Percentiles rank a stretch among this genome's conserved stretches.
Evolutionary conservation across 2,329 filamentous ascomycete genomes (phyloP).

Genomic region (Stemphylium beticola): DNA sequence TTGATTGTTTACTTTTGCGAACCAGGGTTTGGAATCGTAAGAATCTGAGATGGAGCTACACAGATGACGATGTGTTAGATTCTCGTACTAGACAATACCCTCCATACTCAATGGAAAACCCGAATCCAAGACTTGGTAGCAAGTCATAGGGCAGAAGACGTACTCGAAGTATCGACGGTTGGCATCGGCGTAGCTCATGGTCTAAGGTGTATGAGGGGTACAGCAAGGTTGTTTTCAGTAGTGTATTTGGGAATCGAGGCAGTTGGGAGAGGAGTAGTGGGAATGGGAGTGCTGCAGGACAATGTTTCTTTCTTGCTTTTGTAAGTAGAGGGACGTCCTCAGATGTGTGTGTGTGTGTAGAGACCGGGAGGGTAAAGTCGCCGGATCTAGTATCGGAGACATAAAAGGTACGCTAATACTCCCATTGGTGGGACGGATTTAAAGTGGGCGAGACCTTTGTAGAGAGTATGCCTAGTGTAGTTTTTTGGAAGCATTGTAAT

Average conservation of each 20-base stretch:
- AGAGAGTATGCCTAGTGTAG: too few species aligned
- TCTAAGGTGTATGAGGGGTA: not conserved
- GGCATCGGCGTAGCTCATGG: constrained; percentile 42
- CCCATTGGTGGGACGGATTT: constrained; percentile 14
- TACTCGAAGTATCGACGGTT: constrained; percentile 49
- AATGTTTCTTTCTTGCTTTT: not conserved
- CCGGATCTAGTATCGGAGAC: constrained; percentile 24
- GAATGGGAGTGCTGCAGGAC: not conserved
- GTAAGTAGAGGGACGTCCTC: not conserved
- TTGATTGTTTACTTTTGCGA: constrained; percentile 59
- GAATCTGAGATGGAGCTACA: constrained; percentile 58
- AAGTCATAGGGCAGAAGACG: not conserved
- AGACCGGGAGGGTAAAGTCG: constrained; percentile 16
- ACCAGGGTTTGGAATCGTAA: constrained; percentile 62
- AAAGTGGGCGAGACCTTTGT: not conserved
- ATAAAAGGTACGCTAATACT: constrained; percentile 14
- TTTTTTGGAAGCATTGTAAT: too few species aligned
- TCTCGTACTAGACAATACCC: not conserved
- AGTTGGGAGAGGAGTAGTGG: not conserved
- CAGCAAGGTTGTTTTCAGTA: not conserved
- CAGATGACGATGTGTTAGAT: not conserved
- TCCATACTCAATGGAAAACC: not conserved
- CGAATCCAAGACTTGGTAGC: not conserved
- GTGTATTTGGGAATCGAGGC: not conserved
- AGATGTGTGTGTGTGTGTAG: not conserved